phyloP scores from a whole-genome alignment of 129 eudicot species.

The Kitagawia praeruptora region DNA sequence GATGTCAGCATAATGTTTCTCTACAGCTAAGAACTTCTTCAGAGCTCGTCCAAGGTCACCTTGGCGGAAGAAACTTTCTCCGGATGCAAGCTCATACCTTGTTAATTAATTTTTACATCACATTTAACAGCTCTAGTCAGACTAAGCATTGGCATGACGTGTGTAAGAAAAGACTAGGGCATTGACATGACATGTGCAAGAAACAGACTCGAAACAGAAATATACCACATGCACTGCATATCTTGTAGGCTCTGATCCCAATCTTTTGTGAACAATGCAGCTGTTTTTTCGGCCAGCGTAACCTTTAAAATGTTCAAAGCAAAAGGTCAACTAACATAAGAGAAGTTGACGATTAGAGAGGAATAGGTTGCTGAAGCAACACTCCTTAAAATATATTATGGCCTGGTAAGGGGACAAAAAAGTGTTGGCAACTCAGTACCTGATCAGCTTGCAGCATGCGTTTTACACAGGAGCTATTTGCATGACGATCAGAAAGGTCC shows the following conservation, averaged over 20 bases:
- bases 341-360: not conserved
- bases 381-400: not conserved
- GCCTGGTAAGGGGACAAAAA: not conserved
- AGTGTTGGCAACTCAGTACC: conserved; percentile 21
- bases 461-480: conserved; percentile 89
- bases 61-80: conserved; percentile 94
- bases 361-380: not conserved
- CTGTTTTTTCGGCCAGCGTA: conserved; percentile 84
- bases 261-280: conserved; percentile 93
- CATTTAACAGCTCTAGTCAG: not conserved
- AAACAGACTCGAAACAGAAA: conserved; percentile 22
- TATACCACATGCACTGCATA: conserved; percentile 99
- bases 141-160: not conserved
- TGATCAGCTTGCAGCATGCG: conserved; percentile 99
- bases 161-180: not conserved
- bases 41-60: conserved; percentile 90
- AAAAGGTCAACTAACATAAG: conserved; percentile 2
- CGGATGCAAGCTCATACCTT: conserved; percentile 98
- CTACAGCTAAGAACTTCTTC: conserved; percentile 85
- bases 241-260: conserved; percentile 95
- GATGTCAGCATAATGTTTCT: conserved; percentile 96
- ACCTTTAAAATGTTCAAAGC: conserved; percentile 38
- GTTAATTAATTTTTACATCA: conserved; percentile 3
- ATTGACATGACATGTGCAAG: not conserved
- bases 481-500: conserved; percentile 99